Evolutionary conservation across 306 rosid genomes (phyloP), one percentile per base, ranked within the genome.

Genomic region (Dryas octopetala): DNA sequence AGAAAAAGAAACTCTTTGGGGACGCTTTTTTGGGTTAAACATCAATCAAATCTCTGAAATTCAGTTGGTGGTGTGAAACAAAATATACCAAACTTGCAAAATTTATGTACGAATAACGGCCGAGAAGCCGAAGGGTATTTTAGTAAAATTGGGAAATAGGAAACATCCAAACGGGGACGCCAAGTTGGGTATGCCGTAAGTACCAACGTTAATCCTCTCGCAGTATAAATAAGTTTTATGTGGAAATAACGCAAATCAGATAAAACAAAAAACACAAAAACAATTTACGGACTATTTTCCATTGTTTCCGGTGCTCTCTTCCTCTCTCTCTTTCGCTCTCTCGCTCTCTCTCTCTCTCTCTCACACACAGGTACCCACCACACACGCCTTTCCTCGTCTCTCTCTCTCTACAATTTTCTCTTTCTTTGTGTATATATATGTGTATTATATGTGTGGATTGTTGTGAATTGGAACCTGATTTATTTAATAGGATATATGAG

Each of bases 101-200:
- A 40, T 43, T 40, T 17, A 43, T 43, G 68, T 63, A 63, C 52
- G 16, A 43, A 46, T 64, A 62, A 73, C 78, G 76, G 70, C 64
- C 76, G 0, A 3, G 48, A n/a, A 62, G 71, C 3, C 5, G 23
- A 41, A 71, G 86, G 91, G 83, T 28, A 74, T 28, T 55, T 52
- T 9, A 1, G 85, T 85, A 60, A 32, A 32, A 85, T 38, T 81
- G 1, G 6, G 0, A 0, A 0, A 3, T 8, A 3, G 23, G 45
- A 51, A 23, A 44, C 75, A 50, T 52, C 66, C 80, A 9, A 11
- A 71, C 23, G 50, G 23, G 70, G 67, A 54, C 44, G 76, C 79
- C 66, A 79, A 64, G 86, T 75, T 84, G 90, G 90, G 76, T 40
- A 74, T 71, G 79, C 81, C 88, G 67, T 74, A 28, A 60, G 67